Percentiles rank a stretch among this genome's conserved stretches.
Evolutionary conservation across 2,329 filamentous ascomycete genomes (phyloP).

Genomic region (Penicillium rolfsii): DNA sequence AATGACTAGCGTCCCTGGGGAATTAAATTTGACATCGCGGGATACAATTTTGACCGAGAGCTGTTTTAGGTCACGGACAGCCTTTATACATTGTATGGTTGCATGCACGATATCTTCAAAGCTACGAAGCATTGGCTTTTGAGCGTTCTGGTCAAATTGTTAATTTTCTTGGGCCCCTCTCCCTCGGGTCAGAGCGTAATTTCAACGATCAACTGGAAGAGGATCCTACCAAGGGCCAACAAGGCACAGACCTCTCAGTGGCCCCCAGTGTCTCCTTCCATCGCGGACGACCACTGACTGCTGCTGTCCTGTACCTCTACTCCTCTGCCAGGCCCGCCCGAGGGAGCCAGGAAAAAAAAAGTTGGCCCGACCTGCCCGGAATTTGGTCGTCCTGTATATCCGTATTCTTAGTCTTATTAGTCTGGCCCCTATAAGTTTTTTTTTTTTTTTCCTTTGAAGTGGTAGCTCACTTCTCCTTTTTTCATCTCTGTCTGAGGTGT

Average conservation of each 20-base stretch:
- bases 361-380: slow-evolving; percentile 2
- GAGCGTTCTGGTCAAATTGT: background rate
- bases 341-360: slow-evolving; percentile 6
- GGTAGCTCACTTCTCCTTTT: background rate
- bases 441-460: background rate
- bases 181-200: background rate
- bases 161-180: background rate
- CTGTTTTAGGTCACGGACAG: slow-evolving; percentile 1
- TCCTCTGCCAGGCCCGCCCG: slow-evolving; percentile 7
- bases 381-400: background rate
- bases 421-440: background rate
- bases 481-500: background rate
- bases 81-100: background rate
- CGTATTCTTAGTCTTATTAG: background rate
- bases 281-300: slow-evolving; percentile 1
- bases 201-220: too few relatives aligned
- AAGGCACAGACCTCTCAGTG: background rate
- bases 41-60: background rate
- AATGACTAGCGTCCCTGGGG: background rate
- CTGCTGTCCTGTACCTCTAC: background rate
- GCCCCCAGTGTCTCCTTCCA: background rate
- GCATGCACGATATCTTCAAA: background rate
- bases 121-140: too few relatives aligned
- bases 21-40: background rate
- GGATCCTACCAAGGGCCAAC: background rate